Base-by-base conservation (phyloP, 2,329 filamentous ascomycete species). In the Metarhizium humberi region DNA sequence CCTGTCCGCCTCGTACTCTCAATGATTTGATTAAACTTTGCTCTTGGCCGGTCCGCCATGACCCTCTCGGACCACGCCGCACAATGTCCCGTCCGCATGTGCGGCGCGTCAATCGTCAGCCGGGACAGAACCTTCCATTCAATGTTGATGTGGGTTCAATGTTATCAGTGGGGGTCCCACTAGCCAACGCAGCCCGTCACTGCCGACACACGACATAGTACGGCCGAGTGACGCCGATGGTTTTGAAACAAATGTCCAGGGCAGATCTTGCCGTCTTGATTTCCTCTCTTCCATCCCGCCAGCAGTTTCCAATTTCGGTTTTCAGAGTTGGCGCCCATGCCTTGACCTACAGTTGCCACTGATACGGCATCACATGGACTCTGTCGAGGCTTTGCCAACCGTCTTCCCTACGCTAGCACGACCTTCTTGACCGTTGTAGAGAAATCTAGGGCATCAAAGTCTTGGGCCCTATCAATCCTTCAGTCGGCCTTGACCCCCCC, bases 201-300 rank as follows among this genome's bases (percentile, higher is more conserved):
- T 56, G 55, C 63, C 59, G 63, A 64, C 62, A 60, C 60, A 63
- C 60, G 54, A 61, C 57, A 63, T 65, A 71, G 66, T 71, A 69
- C 65, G 67, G 63, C 69, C 69, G 68, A 71, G 66, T 65, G 64
- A 59, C 61, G 66, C 67, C 67, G 69, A 71, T 63, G 61, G 61
- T 57, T 63, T 48, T 68, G 61, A 69, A 67, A 67, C 64, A 69
- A 59, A 54, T 56, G 55, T 58, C 20, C 29, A 30, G 16, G 34
- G 46, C 34, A 20, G 14, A 20, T 13, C 25, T 48, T 29, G 45
- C 13, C 25, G 25, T 30, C 25, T 48, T 29, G 45, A 30, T 30
- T 30, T 13, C 45, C 45, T n/a, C 6, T 48, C 45, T 30, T 48
- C 20, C 45, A 48, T 48, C 25, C 45, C 42, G 18, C 18, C 42